Conservation (phyloP, 1,284 basidiomycete species). For the Tremellales sp. region DNA sequence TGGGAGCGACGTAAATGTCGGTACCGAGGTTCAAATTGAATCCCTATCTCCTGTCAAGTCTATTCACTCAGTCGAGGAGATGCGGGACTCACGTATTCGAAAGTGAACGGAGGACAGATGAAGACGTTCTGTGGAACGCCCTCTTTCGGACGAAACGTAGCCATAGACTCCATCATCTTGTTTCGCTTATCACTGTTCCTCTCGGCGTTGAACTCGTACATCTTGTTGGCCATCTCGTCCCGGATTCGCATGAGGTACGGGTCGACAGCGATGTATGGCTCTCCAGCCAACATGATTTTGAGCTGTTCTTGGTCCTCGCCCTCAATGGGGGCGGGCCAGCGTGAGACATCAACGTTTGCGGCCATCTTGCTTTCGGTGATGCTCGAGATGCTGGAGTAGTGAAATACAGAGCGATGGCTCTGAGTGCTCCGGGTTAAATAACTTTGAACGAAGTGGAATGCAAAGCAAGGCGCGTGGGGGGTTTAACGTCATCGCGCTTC, state of each 20-base stretch:
- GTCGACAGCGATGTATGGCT: conserved; percentile 30
- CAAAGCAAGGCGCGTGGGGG: too few relatives aligned
- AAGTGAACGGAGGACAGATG: conserved; percentile 28
- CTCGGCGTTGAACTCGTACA: conserved; percentile 24
- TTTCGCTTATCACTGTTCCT: conserved; percentile 18
- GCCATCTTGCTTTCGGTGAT: too few relatives aligned
- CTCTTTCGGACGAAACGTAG: conserved; percentile 5
- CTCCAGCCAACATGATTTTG: conserved; percentile 27
- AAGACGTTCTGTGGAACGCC: conserved; percentile 3
- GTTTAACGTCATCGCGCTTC: too few relatives aligned
- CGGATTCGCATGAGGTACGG: conserved; percentile 26
- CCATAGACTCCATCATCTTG: conserved; percentile 17
- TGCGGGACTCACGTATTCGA: conserved; percentile 39
- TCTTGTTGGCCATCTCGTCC: conserved; percentile 9
- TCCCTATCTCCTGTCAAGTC: conserved; percentile 22
- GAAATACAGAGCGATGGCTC: too few relatives aligned
- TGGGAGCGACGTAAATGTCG: conserved; percentile 41
- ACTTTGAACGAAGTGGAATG: too few relatives aligned
- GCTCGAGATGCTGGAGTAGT: too few relatives aligned
- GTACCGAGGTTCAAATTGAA: conserved; percentile 44
- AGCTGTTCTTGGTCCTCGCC: conserved; percentile 14
- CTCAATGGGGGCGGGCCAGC: neutral
- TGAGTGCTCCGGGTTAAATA: too few relatives aligned
- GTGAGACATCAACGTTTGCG: neutral
- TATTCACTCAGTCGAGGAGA: neutral